Conservation (phyloP, 805 yeast genomes). For the Ogataea allantospora region DNA sequence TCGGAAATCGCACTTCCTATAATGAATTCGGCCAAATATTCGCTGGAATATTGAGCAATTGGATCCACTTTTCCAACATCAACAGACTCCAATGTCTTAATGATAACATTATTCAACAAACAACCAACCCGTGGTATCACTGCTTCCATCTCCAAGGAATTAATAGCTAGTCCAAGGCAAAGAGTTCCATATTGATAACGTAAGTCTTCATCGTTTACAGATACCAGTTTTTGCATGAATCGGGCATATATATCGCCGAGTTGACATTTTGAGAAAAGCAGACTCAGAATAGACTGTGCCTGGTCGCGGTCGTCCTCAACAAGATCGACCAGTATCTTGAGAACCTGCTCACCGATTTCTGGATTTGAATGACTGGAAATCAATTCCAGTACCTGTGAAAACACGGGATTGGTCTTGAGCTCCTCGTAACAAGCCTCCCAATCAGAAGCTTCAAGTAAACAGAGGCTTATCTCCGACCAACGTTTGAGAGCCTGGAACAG, state of each 20-base stretch:
- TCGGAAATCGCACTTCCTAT: background rate
- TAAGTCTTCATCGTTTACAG: constrained; percentile 1
- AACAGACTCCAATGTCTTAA: constrained; percentile 1
- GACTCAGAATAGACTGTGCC: constrained; percentile 4
- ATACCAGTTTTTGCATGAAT: constrained; percentile 6
- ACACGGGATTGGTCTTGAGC: constrained; percentile 3
- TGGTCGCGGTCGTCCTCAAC: constrained; percentile 6
- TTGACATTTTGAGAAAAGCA: constrained; percentile 3
- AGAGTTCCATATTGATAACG: constrained; percentile 5
- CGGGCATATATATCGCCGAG: constrained; percentile 9
- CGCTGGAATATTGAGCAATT: constrained; percentile 17
- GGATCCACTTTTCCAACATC: constrained; percentile 5
- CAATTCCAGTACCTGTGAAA: constrained; percentile 13
- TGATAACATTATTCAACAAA: constrained; percentile 8
- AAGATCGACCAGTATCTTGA: constrained; percentile 13
- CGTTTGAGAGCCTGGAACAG: constrained; percentile 18
- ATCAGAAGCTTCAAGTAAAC: constrained; percentile 13
- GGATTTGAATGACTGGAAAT: constrained; percentile 17
- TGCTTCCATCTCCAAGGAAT: constrained; percentile 5
- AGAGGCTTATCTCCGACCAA: constrained; percentile 20
- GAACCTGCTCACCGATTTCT: constrained; percentile 18
- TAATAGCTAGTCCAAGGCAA: constrained; percentile 12
- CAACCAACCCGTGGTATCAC: background rate
- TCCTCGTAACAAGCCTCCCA: constrained; percentile 12
- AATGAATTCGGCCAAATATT: constrained; percentile 15